Evolutionary conservation across 306 rosid species (phyloP), one percentile per base, ranked within the genome.

Genomic region (Fragaria vesca): DNA sequence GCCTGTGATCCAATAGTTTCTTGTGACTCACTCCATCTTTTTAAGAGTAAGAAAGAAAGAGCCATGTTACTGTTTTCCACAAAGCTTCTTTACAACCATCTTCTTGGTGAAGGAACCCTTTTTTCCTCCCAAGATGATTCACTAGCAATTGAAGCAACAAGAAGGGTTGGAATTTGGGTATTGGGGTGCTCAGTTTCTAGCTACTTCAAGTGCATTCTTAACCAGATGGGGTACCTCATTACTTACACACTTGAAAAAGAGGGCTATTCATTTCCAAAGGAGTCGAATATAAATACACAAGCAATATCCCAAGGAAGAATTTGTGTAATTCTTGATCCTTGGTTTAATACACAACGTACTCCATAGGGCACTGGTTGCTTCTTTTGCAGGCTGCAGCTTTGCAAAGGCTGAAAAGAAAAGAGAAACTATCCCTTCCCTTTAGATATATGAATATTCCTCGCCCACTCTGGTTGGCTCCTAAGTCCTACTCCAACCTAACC

Each of bases 341-440:
- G 1, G 20, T 65, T 6, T 32, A 66, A 36, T 8, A 24, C 54
- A 40, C 5, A 20, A 6, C n/a, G 34, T 68, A n/a, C 46, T 12
- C 18, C 34, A 43, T 21, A 45, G 50, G 48, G 30, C 66, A 67
- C 16, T 16, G 34, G 16, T 58, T 50, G 73, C 75, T 68, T 68
- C 60, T 60, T 74, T 42, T 58, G 69, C 55, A 58, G 77, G 69
- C 52, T 24, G 69, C 30, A 60, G 18, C 79, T 77, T 87, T 86
- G 79, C 72, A 70, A 85, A 89, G 90, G 93, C 90, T 86, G 95
- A 83, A 89, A 80, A 85, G 78, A 66, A 79, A 66, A 66, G 28
- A n/a, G 48, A 9, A 36, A 17, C 24, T 1, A 36, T 38, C 8
- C 16, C 48, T 40, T 9, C 24, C 77, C 68, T 66, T 1, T 69